phyloP scores from a whole-genome alignment of 176 grass and related monocot genomes.

The Pontederia crassipes region DNA sequence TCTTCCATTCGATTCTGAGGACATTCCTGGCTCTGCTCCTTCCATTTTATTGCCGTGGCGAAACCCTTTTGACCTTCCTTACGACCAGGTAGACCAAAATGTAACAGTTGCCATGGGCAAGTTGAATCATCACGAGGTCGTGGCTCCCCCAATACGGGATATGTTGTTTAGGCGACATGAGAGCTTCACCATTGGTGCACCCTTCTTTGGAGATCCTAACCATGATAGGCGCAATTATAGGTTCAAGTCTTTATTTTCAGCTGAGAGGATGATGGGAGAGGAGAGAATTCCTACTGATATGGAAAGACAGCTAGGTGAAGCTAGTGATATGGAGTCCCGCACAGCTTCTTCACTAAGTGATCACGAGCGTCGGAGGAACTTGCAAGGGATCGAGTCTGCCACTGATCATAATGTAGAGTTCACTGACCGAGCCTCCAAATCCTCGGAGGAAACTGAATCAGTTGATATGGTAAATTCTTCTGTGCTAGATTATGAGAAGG shows the following conservation, averaged over 20 bases:
- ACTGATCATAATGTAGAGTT: slow-evolving; percentile 23
- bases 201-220: slow-evolving; percentile 20
- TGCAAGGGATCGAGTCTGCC: slow-evolving; percentile 19
- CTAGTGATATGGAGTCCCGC: slow-evolving; percentile 28
- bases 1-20: slow-evolving; percentile 30
- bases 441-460: neutral
- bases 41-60: slow-evolving; percentile 26
- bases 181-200: slow-evolving; percentile 56
- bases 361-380: slow-evolving; percentile 34
- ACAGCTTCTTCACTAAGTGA: slow-evolving; percentile 25
- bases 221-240: slow-evolving; percentile 40
- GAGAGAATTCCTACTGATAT: slow-evolving; percentile 6
- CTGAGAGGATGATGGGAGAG: slow-evolving; percentile 24
- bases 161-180: slow-evolving; percentile 61
- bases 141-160: slow-evolving; percentile 36
- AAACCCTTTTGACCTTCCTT: slow-evolving; percentile 39
- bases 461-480: neutral
- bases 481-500: no score
- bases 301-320: slow-evolving; percentile 11
- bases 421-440: slow-evolving; percentile 26
- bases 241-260: slow-evolving; percentile 44
- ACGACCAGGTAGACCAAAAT: slow-evolving; percentile 10
- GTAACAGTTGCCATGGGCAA: slow-evolving; percentile 21
- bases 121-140: slow-evolving; percentile 24
- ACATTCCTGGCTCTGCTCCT: slow-evolving; percentile 48